Base-by-base conservation (phyloP, 2,329 filamentous ascomycete genomes). In the Orbilia blumenaviensis region DNA sequence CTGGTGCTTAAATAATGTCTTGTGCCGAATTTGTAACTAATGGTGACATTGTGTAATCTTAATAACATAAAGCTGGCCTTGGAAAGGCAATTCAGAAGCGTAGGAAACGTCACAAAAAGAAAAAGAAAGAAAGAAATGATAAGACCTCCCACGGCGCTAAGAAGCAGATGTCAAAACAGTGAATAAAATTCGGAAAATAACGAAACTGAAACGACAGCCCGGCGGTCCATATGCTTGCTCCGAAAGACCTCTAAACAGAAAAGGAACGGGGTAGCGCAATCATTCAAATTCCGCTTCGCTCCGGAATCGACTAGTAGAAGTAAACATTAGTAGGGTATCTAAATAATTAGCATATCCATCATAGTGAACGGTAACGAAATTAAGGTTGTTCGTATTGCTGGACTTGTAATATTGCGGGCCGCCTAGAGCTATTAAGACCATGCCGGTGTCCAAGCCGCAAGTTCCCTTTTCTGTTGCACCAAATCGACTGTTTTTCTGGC, bases 21-120 rank as follows among this genome's bases (percentile, higher is more conserved):
- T 27, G 52, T 46, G 41, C 10, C 18, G 16, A 38, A 21, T 21
- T 54, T 68, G 41, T 60, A 68, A 38, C 12, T 69, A 18, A 23
- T 56, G 23, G n/a, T 56, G 32, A 52, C 27, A 67, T 58, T 60
- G 23, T 69, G 66, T 71, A 63, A 71, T 56, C 52, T 56, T 62
- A 69, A 69, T 68, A 52, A 68, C 64, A 68, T 50, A n/a, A 69
- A 69, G 66, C 66, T 69, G 56, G 66, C 56, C 66, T 71, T 71
- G 63, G 25, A 54, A 61, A 64, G n/a, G 34, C 10, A 5, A 52
- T 27, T 16, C 56, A n/a, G 5, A 23, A 42, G 48, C 14, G 29
- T 14, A 56, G 52, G 32, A 18, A 56, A 23, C 52, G 32, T 38
- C 32, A 18, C 32, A 16, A 21, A 56, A 36, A 38, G 12, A 21